Conservation (phyloP, 192 early-diverging fungal species). For the Diversispora epigaea region DNA sequence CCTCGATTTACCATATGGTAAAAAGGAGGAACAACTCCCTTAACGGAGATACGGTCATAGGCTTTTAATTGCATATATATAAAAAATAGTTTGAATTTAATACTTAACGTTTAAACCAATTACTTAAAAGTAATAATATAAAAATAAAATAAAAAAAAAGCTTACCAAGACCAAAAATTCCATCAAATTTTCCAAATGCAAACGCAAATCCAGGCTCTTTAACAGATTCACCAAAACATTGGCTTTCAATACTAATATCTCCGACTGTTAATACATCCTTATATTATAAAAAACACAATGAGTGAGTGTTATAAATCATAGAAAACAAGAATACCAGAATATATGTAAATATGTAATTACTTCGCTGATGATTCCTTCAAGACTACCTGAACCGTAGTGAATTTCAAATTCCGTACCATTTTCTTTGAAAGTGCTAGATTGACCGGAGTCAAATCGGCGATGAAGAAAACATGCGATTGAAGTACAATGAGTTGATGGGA, state of each 20-base stretch:
- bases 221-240: conserved; percentile 94
- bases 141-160: not conserved
- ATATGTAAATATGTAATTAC: conserved; percentile 37
- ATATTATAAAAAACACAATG: not conserved
- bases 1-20: conserved; percentile 84
- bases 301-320: not conserved
- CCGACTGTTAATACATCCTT: conserved; percentile 76
- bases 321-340: not conserved
- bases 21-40: conserved; percentile 89
- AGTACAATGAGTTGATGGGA: conserved; percentile 88
- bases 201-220: conserved; percentile 97
- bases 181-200: conserved; percentile 94
- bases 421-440: conserved; percentile 74
- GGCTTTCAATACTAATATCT: conserved; percentile 63
- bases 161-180: conserved; percentile 84
- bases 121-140: not conserved
- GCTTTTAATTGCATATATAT: conserved; percentile 25
- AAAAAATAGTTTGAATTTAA: not conserved
- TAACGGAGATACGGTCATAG: conserved; percentile 87
- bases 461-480: conserved; percentile 98
- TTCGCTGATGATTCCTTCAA: conserved; percentile 92
- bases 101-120: not conserved
- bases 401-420: conserved; percentile 97
- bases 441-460: conserved; percentile 76
- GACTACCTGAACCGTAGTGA: conserved; percentile 86